A percentile compares a stretch with the other conserved stretches of the same genome.
Evolutionary conservation across 2,329 filamentous ascomycete species (phyloP).

Genomic region (Trichoderma cornu-damae): DNA sequence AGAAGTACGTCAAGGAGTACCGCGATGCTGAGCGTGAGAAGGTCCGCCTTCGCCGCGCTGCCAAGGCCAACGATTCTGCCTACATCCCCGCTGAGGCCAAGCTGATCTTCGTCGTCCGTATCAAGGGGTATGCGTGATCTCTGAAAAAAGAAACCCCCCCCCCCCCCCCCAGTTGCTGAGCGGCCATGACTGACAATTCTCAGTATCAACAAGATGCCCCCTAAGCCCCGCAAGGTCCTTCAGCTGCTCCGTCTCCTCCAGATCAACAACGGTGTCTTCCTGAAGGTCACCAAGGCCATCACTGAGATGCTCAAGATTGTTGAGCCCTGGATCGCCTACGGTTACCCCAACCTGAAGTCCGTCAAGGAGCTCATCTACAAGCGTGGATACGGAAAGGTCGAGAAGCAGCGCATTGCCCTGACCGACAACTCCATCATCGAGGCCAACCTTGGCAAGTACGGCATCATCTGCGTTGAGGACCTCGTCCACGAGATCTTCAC

Average conservation of each 20-base stretch:
- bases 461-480: conserved; percentile 99
- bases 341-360: conserved; percentile 99
- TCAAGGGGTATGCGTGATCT: conserved; percentile 73
- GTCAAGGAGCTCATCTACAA: conserved; percentile 99
- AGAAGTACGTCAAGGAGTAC: conserved; percentile 99
- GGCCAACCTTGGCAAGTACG: conserved; percentile 94
- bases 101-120: conserved; percentile 95
- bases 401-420: conserved; percentile 94
- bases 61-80: conserved; percentile 89
- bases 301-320: conserved; percentile 96
- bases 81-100: conserved; percentile 93
- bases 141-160: too few species aligned
- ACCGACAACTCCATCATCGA: conserved; percentile 98
- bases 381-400: conserved; percentile 97
- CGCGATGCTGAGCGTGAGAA: conserved; percentile 97
- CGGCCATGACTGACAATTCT: conserved; percentile 11
- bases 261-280: conserved; percentile 99
- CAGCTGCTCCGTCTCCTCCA: conserved; percentile 98
- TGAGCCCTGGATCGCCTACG: conserved; percentile 98
- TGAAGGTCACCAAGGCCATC: conserved; percentile 96
- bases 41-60: conserved; percentile 82
- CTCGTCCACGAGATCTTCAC: conserved; percentile 99
- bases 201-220: conserved; percentile 99
- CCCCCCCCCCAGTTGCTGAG: too few species aligned
- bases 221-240: conserved; percentile 99